These are phyloP conservation scores for Cordyceps pruinosa DNA, from an alignment of 2,329 filamentous ascomycete species.

Conservation along the genomic window DNA sequence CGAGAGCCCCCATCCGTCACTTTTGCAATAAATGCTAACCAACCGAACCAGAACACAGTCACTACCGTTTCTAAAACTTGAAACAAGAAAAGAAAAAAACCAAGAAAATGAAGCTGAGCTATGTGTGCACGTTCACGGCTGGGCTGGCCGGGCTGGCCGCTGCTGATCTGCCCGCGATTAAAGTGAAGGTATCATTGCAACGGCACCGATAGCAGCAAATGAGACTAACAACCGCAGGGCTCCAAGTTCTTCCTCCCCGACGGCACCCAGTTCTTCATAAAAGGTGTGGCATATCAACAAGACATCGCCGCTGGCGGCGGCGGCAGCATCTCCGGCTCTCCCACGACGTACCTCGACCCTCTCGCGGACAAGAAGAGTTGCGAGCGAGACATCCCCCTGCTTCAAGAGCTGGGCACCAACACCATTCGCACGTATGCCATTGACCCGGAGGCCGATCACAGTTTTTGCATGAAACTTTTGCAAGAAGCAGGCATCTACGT, in stretches of 20 bases:
- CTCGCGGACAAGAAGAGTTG: conserved; percentile 66
- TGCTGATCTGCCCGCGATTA: conserved; percentile 48
- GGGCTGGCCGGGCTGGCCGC: conserved; percentile 35
- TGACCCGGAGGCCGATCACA: conserved; percentile 71
- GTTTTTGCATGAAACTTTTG: conserved; percentile 76
- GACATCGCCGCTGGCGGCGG: conserved; percentile 53
- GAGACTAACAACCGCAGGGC: conserved; percentile 40
- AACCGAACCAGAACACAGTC: no score
- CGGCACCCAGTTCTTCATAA: conserved; percentile 65
- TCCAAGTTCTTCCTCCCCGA: conserved; percentile 87
- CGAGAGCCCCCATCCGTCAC: no score
- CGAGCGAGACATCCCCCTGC: conserved; percentile 76
- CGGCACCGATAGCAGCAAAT: not conserved
- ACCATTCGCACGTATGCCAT: conserved; percentile 93
- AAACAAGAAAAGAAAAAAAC: no score
- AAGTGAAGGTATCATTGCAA: conserved; percentile 59
- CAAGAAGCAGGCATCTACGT: conserved; percentile 88
- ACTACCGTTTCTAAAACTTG: no score
- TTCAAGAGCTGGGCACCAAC: conserved; percentile 77
- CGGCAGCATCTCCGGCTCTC: conserved; percentile 42
- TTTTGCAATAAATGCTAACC: no score
- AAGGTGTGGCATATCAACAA: conserved; percentile 92
- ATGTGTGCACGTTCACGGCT: conserved; percentile 28
- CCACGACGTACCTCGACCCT: conserved; percentile 66
- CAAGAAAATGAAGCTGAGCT: conserved; percentile 1